Conservation (phyloP, 805 yeast genomes). For the Candida andamanensis region DNA sequence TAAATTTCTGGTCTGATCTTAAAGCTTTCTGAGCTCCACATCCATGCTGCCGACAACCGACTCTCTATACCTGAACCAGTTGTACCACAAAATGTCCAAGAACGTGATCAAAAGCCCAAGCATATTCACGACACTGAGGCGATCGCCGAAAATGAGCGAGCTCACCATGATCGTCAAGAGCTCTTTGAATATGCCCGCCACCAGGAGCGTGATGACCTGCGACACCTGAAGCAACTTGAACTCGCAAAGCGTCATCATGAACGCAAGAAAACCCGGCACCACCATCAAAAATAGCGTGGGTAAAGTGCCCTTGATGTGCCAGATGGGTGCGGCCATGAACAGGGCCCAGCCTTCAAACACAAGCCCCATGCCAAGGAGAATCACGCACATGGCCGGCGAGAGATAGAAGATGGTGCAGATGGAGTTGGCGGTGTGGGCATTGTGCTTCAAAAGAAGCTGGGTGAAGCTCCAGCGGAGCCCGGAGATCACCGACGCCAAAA, state of each 20-base stretch:
- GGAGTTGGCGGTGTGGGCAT: conserved; percentile 58
- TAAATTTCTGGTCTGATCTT: too few relatives aligned
- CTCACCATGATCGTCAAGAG: conserved; percentile 75
- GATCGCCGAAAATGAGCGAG: conserved; percentile 67
- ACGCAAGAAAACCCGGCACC: conserved; percentile 83
- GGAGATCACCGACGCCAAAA: conserved; percentile 73
- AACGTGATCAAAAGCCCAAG: conserved; percentile 74
- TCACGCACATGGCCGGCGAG: conserved; percentile 75
- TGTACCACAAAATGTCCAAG: conserved; percentile 78
- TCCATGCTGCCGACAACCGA: too few relatives aligned
- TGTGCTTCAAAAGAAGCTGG: conserved; percentile 64
- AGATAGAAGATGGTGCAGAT: conserved; percentile 77
- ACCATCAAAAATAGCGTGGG: conserved; percentile 55
- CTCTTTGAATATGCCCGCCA: conserved; percentile 93
- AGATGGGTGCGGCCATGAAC: conserved; percentile 52
- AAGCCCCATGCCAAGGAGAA: conserved; percentile 58
- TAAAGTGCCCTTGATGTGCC: conserved; percentile 56
- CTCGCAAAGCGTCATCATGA: conserved; percentile 85
- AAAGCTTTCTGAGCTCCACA: conserved; percentile 4
- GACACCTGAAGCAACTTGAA: conserved; percentile 78
- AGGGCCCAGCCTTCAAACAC: conserved; percentile 61
- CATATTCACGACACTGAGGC: conserved; percentile 58
- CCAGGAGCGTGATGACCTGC: conserved; percentile 77
- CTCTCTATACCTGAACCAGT: conserved; percentile 50
- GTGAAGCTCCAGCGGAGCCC: conserved; percentile 96